Base-by-base conservation (phyloP, 345 rosid species). In the Eucalyptus pauciflora region DNA sequence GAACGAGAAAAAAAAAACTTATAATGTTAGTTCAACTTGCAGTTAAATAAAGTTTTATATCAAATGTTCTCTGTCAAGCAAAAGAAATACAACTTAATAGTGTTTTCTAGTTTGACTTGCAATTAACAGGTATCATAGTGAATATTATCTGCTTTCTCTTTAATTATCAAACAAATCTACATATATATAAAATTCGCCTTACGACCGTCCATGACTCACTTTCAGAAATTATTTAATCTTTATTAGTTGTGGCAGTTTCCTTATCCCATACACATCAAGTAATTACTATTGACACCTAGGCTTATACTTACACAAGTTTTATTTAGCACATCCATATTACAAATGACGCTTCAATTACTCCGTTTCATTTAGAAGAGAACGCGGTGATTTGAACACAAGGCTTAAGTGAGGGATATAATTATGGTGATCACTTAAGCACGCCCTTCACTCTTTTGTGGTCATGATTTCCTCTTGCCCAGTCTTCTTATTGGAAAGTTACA, bases 181-280 rank as follows among this genome's bases (percentile, higher is more conserved):
- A 22, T 56, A 56, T 56, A 56, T 7, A 29, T 29, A n/a, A 4
- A 64, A n/a, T 14, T n/a, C 2, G 3, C 3, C 76, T 7, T 10
- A n/a, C 1, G 4, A 31, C 8, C 3, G 2, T 64, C 3, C 79
- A 0, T 69, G 13, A 15, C 43, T 69, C 43, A n/a, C n/a, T 31
- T 69, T 69, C 5, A 31, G 2, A 69, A 31, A 31, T 69, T 33
- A 31, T 8, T 17, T 69, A 69, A 67, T n/a, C 33, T 62, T 62
- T 64, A n/a, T n/a, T 29, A 13, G 37, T 14, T 64, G 5, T n/a
- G 31, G 18, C 3, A n/a, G 2, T 29, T 64, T n/a, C 3, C 9
- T 64, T 0, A 64, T n/a, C 18, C 18, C 9, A 6, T 16, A 64
- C 18, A 14, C 37, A 16, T 69, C 22, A 9, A 31, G 24, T 69